These are phyloP conservation scores for Ustulina deusta DNA, from an alignment of 2,329 filamentous ascomycete genomes.

Conservation along the genomic window DNA sequence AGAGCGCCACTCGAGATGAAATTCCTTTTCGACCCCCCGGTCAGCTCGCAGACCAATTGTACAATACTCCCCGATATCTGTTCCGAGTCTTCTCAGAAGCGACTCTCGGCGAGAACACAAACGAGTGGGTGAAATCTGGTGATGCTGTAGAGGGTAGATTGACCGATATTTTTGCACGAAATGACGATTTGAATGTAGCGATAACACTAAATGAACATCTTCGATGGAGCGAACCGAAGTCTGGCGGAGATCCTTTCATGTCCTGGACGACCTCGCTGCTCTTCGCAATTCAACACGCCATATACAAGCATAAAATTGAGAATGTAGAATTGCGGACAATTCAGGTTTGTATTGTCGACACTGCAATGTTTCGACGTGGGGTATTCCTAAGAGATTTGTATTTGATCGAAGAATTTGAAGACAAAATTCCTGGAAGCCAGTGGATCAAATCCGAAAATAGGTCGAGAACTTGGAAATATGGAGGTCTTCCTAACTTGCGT, in stretches of 20 bases:
- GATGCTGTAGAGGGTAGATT: background rate
- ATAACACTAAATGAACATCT: conserved; percentile 5
- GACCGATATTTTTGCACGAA: background rate
- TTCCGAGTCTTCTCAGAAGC: background rate
- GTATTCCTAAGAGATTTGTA: background rate
- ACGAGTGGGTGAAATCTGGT: background rate
- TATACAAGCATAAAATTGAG: background rate
- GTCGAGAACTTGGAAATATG: too few species aligned
- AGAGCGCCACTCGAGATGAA: background rate
- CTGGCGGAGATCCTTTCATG: background rate
- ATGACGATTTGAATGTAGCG: background rate
- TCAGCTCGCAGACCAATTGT: background rate
- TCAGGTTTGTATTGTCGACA: conserved; percentile 5
- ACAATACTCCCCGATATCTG: background rate
- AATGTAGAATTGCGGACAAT: background rate
- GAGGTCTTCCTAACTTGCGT: too few species aligned
- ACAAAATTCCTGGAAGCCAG: too few species aligned
- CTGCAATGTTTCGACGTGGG: background rate
- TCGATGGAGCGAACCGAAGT: background rate
- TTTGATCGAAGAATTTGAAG: too few species aligned
- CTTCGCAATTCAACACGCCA: conserved; percentile 1
- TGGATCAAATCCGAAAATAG: too few species aligned
- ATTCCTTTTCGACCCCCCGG: background rate
- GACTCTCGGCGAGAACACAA: background rate
- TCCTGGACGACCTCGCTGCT: background rate